A percentile compares a stretch with the other conserved stretches of the same genome.
These are phyloP conservation scores for Diaporthe sp. DNA, from an alignment of 2,329 filamentous ascomycete species.

Conservation along the genomic window DNA sequence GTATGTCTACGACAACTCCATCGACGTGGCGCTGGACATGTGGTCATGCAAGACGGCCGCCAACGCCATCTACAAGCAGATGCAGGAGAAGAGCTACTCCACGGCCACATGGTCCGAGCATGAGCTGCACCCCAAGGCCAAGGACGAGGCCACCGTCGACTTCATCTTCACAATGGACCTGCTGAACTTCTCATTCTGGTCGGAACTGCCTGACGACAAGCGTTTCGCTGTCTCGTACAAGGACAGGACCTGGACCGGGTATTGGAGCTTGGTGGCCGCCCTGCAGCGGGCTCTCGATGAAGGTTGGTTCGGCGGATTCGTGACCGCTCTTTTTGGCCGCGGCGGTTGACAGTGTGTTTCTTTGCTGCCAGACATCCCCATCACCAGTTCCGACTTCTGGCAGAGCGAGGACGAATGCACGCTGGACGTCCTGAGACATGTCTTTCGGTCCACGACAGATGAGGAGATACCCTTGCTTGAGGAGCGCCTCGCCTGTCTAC, in stretches of 20 bases:
- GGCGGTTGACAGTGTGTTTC: conserved; percentile 28
- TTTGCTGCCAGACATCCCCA: conserved; percentile 75
- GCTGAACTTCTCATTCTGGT: conserved; percentile 98
- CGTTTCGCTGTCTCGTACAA: conserved; percentile 87
- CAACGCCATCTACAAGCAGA: conserved; percentile 80
- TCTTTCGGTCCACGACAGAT: conserved; percentile 88
- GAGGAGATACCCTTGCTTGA: conserved; percentile 89
- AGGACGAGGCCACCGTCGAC: conserved; percentile 83
- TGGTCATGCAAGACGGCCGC: conserved; percentile 86
- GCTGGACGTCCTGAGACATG: conserved; percentile 77
- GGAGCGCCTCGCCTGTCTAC: conserved; percentile 82
- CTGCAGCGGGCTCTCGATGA: conserved; percentile 91
- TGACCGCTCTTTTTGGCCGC: conserved; percentile 35
- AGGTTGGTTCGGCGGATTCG: conserved; percentile 61
- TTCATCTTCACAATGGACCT: conserved; percentile 99
- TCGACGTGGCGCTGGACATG: conserved; percentile 92
- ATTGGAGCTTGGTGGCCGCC: conserved; percentile 92
- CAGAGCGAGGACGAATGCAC: conserved; percentile 80
- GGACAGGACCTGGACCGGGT: conserved; percentile 89
- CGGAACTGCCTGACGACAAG: conserved; percentile 75
- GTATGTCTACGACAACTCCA: conserved; percentile 90
- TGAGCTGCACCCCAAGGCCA: conserved; percentile 87
- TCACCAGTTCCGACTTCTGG: conserved; percentile 92
- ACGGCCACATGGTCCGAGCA: conserved; percentile 89
- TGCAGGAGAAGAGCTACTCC: conserved; percentile 87